Conservation (phyloP, 2,329 filamentous ascomycete species). For the Trichophyton verrucosum region DNA sequence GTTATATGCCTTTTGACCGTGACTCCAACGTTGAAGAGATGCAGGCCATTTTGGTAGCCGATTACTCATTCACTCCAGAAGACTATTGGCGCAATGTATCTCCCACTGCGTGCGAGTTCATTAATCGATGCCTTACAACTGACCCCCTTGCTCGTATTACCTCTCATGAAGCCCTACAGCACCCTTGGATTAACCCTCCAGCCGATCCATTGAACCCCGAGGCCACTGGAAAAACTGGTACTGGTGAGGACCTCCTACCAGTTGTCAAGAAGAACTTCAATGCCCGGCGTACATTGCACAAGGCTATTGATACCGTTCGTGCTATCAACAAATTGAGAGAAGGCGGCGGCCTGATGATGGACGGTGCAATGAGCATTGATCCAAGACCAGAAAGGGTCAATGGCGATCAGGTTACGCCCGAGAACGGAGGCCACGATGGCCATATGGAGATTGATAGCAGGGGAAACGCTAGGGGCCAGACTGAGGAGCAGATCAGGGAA, state of each 20-base stretch:
- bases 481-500: conserved; percentile 48
- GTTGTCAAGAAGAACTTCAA: conserved; percentile 62
- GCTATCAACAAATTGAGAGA: conserved; percentile 56
- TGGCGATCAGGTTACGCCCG: conserved; percentile 32
- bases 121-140: conserved; percentile 79
- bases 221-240: conserved; percentile 22
- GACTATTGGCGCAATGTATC: conserved; percentile 97
- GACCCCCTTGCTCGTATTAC: conserved; percentile 82
- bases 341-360: conserved; percentile 50
- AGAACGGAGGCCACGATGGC: conserved; percentile 17
- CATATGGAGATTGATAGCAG: conserved; percentile 47
- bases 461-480: conserved; percentile 49
- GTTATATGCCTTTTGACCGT: conserved; percentile 95
- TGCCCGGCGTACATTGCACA: conserved; percentile 51
- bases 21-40: conserved; percentile 98
- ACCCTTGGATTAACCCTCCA: conserved; percentile 51
- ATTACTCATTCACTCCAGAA: conserved; percentile 86
- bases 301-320: conserved; percentile 55
- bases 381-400: conserved; percentile 39
- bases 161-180: conserved; percentile 60
- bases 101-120: conserved; percentile 75
- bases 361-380: conserved; percentile 46
- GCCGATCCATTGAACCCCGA: conserved; percentile 31
- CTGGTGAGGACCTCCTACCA: conserved; percentile 46
- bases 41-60: conserved; percentile 93